Evolutionary conservation across 2,329 filamentous ascomycete species (phyloP).

Genomic region (Blumeria graminis): DNA sequence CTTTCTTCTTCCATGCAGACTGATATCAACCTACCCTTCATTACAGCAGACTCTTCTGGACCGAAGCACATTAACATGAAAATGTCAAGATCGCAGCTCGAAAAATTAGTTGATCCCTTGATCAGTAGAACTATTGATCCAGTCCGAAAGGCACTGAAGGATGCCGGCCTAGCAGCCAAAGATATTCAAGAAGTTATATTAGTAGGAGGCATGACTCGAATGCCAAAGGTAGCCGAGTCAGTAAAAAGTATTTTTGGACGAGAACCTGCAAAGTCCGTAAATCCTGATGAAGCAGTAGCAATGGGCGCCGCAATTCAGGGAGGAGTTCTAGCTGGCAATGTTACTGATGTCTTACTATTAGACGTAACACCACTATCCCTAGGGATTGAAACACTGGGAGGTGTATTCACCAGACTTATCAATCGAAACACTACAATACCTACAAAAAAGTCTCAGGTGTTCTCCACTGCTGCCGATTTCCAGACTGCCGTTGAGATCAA

Average conservation of each 20-base stretch:
- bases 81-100: conserved; percentile 77
- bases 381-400: conserved; percentile 93
- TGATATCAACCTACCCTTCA: conserved; percentile 96
- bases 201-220: conserved; percentile 97
- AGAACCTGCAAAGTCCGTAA: conserved; percentile 92
- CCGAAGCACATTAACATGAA: conserved; percentile 98
- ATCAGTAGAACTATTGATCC: conserved; percentile 73
- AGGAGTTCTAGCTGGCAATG: conserved; percentile 86
- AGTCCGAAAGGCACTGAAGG: conserved; percentile 90
- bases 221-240: conserved; percentile 92
- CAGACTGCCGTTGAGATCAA: conserved; percentile 98
- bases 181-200: conserved; percentile 96
- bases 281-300: conserved; percentile 93
- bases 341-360: conserved; percentile 83
- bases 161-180: conserved; percentile 72
- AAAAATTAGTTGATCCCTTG: conserved; percentile 75
- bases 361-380: conserved; percentile 91
- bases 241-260: conserved; percentile 94
- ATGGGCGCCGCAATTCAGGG: conserved; percentile 95
- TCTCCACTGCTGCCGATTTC: conserved; percentile 94
- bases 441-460: conserved; percentile 97
- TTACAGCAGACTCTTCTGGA: conserved; percentile 83
- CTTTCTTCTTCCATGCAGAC: conserved; percentile 85
- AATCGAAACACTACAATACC: conserved; percentile 98
- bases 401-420: conserved; percentile 94